phyloP scores from a whole-genome alignment of 257 asterid species.

The Solanum sejunctum region DNA sequence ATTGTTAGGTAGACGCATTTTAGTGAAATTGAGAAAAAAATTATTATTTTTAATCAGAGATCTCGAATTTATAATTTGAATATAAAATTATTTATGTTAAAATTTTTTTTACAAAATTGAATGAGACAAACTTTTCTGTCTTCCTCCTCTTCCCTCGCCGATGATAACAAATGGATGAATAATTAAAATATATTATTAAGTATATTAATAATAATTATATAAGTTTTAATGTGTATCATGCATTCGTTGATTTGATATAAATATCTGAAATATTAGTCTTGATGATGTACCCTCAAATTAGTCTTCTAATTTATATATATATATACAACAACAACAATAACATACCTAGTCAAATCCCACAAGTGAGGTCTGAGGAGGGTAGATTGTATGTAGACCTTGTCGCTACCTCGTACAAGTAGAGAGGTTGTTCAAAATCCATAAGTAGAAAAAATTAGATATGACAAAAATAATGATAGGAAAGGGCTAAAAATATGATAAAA shows the following conservation, averaged over 20 bases:
- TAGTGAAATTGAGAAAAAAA: neutral
- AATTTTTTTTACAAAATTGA: too few relatives aligned
- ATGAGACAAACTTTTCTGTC: neutral
- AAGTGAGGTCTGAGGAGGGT: too few relatives aligned
- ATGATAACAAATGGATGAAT: neutral
- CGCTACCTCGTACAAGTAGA: too few relatives aligned
- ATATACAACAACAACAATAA: too few relatives aligned
- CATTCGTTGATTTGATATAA: rapidly evolving
- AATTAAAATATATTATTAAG: neutral
- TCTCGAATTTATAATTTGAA: rapidly evolving
- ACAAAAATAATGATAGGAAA: too few relatives aligned
- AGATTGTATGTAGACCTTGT: too few relatives aligned
- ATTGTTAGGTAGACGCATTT: neutral
- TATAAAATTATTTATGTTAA: too few relatives aligned
- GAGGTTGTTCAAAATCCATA: too few relatives aligned
- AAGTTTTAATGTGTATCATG: rapidly evolving
- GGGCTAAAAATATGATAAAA: too few relatives aligned
- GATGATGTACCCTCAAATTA: neutral
- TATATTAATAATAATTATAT: neutral
- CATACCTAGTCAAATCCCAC: too few relatives aligned
- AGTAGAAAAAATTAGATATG: too few relatives aligned
- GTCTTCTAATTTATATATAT: too few relatives aligned
- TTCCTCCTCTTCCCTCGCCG: neutral
- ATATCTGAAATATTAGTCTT: neutral
- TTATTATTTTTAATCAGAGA: neutral